Base-by-base conservation (phyloP, 2,329 filamentous ascomycete genomes). In the Aspergillus eucalypticola region DNA sequence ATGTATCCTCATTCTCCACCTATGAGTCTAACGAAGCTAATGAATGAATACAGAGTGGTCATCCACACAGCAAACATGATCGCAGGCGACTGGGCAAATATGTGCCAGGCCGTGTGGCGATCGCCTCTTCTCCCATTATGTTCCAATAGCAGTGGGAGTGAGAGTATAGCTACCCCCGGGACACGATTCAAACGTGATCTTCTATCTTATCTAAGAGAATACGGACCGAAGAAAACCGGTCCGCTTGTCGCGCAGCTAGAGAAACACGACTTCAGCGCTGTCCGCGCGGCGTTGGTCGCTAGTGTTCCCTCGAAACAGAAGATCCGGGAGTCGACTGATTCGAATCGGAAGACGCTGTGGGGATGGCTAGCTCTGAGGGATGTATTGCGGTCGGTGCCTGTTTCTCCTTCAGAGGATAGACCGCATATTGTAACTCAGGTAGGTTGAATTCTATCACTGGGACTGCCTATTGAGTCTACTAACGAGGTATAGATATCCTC, bases 61-160 rank as follows among this genome's bases (percentile, higher is more conserved):
- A 92, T 96, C 29, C 91, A 96, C 67, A 96, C 92, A 0, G 91
- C 92, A 17, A 96, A 96, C 67, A 92, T 96, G 89, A 94, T 96
- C n/a, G 71, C 83, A 3, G 87, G 88, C 58, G 92, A 96, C 73
- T 96, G 92, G 92, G 84, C 82, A 1, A 95, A 95, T 67, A 90
- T 96, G 90, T 90, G 88, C 0, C 92, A 96, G 73, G 91, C 86
- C 1, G 84, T 90, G 5, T 96, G 92, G 92, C 81, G 79, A 53
- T 94, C 91, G 0, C 91, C 91, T 0, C 71, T 85, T 1, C 84
- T 96, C 1, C 87, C 90, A 0, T 75, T 84, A 6, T 35, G 10
- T 35, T 35, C 32, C 11, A 13, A 35, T 35, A 0, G 11, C 44
- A 61, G n/a, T 19, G 23, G 44, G 25, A 15, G 7, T 15, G 17